Conservation (phyloP, 2,329 filamentous ascomycete genomes). For the Aspergillus udagawae region DNA sequence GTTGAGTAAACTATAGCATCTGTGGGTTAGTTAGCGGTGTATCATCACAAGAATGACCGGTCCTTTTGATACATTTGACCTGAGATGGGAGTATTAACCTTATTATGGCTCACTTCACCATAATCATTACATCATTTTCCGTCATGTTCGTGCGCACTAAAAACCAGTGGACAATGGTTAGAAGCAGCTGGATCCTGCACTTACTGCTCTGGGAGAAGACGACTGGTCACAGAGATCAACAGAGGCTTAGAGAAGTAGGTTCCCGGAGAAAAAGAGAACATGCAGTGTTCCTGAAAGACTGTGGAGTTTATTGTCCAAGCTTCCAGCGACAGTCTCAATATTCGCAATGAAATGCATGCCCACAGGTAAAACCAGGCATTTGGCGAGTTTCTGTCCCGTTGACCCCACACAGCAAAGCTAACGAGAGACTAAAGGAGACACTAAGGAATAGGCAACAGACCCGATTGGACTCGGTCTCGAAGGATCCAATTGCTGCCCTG, state of each 20-base stretch:
- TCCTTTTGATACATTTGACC: neutral
- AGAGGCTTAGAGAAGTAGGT: neutral
- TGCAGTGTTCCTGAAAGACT: neutral
- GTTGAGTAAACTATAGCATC: no score
- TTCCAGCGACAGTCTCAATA: neutral
- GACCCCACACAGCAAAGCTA: neutral
- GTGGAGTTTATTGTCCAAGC: neutral
- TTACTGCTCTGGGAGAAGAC: no score
- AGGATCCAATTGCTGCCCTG: neutral
- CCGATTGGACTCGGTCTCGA: neutral
- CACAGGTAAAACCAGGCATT: no score
- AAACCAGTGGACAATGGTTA: no score
- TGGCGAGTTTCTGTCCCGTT: neutral
- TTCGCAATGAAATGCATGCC: no score
- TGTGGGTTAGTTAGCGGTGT: no score
- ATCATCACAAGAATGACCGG: neutral
- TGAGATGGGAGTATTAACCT: neutral
- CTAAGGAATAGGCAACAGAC: neutral
- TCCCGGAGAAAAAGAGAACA: neutral
- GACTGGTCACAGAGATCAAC: neutral
- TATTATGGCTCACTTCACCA: neutral
- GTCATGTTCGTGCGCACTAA: neutral
- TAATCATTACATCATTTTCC: neutral
- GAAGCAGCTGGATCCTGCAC: neutral
- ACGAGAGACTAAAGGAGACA: neutral